These are phyloP conservation scores for Lipomyces spencermartinsiae DNA, from an alignment of 805 yeast species.

Conservation along the genomic window DNA sequence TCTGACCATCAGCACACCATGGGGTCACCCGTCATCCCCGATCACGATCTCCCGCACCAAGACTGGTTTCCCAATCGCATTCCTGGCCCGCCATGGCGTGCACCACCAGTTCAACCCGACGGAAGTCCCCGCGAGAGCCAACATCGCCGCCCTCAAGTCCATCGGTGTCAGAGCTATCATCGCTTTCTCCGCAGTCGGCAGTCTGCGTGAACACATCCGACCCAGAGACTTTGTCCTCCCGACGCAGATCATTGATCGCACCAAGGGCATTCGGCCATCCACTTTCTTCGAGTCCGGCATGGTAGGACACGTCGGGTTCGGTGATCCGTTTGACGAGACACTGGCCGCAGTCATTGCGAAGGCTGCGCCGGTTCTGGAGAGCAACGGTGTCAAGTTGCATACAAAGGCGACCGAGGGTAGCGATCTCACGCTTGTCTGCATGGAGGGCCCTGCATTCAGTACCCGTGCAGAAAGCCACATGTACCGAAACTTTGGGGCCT, in stretches of 20 bases:
- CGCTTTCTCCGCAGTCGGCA: conserved; percentile 96
- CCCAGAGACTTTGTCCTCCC: conserved; percentile 98
- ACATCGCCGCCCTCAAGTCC: conserved; percentile 91
- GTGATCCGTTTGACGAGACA: conserved; percentile 89
- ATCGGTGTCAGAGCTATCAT: conserved; percentile 86
- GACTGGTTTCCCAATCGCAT: conserved; percentile 84
- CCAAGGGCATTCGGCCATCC: conserved; percentile 90
- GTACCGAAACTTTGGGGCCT: conserved; percentile 88
- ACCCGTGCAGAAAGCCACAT: conserved; percentile 94
- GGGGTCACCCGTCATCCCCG: conserved; percentile 97
- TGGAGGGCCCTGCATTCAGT: conserved; percentile 99
- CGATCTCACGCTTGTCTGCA: conserved; percentile 86
- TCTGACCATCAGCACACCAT: conserved; percentile 85
- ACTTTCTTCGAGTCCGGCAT: conserved; percentile 91
- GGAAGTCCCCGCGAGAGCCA: conserved; percentile 91
- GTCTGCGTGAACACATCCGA: conserved; percentile 82
- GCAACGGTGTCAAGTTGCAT: conserved; percentile 65
- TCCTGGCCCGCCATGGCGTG: conserved; percentile 91
- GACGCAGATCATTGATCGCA: conserved; percentile 93
- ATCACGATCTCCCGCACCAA: conserved; percentile 85
- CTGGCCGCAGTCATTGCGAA: conserved; percentile 71
- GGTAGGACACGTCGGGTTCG: conserved; percentile 97
- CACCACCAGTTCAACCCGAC: conserved; percentile 90
- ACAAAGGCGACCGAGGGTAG: conserved; percentile 68
- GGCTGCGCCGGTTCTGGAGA: conserved; percentile 62